Evolutionary conservation across 768 basidiomycete genomes (phyloP), one percentile per base, ranked within the genome.

Genomic region (Sistotremastrum suecicum): DNA sequence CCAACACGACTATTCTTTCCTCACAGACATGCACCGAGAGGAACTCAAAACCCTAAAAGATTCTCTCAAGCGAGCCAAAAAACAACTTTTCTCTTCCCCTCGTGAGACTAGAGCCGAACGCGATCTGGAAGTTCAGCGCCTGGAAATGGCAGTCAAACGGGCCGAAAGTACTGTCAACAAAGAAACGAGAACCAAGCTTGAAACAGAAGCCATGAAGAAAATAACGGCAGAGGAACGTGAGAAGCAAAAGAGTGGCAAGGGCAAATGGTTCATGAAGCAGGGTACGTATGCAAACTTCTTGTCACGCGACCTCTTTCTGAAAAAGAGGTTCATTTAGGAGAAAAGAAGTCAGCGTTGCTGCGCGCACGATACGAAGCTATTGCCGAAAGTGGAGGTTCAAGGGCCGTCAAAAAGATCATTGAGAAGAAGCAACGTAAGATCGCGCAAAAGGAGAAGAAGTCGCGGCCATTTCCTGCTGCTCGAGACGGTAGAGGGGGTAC

Each of bases 381-480:
- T 38, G 80, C 83, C 4, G 71, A 72, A 11, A 66, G 73, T 46
- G 90, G 89, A 3, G 90, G 92, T 5, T 78, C 75, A 51, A 64
- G 70, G 3, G 87, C 88, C 1, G 84, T 92, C 44, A 86, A 83
- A 58, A 90, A 83, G 62, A 86, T 77, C 4, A 78, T 94, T 31
- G 86, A 86, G 54, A 92, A 85, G 72, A 90, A 79, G 60, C 79
- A 85, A 62, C 86, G 76, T 61, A 94, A 91, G 68, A 66, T 81
- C 12, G 72, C 72, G 43, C 86, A 89, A 61, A 90, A 84, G 61
- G 91, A 94, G 68, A 94, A 92, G 64, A 83, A 76, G 55, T 79
- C 73, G 47, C 67, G 88, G 44, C 91, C 91, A 8, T 81, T 78
- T 58, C 57, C 67, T 32, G 55, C 54, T 45, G 53, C 48, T 11